These are phyloP conservation scores for Akanthomyces lecanii DNA, from an alignment of 2,329 filamentous ascomycete genomes.

Conservation along the genomic window DNA sequence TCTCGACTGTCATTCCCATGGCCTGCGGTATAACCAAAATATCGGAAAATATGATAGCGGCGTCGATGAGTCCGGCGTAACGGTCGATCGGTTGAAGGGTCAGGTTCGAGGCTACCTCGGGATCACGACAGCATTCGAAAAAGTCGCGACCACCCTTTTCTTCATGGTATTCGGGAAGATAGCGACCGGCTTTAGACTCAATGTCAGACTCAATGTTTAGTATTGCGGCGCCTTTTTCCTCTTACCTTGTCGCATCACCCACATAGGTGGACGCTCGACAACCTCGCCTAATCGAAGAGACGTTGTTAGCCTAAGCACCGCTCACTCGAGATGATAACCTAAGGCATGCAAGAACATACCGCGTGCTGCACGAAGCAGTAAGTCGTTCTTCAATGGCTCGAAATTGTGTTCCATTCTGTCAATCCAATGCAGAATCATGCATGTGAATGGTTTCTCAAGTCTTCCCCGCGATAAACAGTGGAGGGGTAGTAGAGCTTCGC, in stretches of 20 bases:
- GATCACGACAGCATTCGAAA: constrained; percentile 93
- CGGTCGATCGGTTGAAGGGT: constrained; percentile 94
- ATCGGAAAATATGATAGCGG: constrained; percentile 97
- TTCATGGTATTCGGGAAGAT: constrained; percentile 96
- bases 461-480: constrained; percentile 2
- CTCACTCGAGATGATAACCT: constrained; percentile 34
- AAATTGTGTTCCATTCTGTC: constrained; percentile 64
- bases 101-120: constrained; percentile 87
- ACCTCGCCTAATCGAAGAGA: constrained; percentile 59
- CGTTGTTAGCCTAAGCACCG: background rate
- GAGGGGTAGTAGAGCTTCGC: constrained; percentile 7
- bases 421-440: background rate
- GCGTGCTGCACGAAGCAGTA: constrained; percentile 83
- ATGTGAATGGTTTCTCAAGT: constrained; percentile 3
- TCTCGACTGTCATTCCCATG: constrained; percentile 97
- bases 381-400: constrained; percentile 83
- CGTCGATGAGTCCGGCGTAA: constrained; percentile 84
- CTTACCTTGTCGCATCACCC: constrained; percentile 98
- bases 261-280: constrained; percentile 90
- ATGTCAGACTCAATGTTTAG: background rate
- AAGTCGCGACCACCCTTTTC: constrained; percentile 90
- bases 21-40: constrained; percentile 97
- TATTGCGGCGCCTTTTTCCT: background rate
- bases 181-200: constrained; percentile 69
- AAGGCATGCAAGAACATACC: constrained; percentile 49